A percentile compares a stretch with the other conserved stretches of the same genome.
These are phyloP conservation scores for Wickerhamiella siamensis DNA, from an alignment of 805 yeast species.

Conservation along the genomic window DNA sequence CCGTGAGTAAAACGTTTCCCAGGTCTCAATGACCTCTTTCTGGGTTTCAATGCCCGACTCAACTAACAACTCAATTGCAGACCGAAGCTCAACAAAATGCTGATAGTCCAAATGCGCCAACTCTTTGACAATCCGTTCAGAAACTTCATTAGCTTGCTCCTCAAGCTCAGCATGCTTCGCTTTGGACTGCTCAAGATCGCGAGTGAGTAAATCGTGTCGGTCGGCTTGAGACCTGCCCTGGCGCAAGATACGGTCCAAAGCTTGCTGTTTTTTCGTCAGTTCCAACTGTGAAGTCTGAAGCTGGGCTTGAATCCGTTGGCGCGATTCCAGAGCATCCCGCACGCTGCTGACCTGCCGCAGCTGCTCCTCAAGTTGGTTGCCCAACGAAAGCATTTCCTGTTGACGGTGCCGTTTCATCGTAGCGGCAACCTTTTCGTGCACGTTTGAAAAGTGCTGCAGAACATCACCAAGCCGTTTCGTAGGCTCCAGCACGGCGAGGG, in stretches of 20 bases:
- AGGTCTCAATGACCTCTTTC: slow-evolving; percentile 49
- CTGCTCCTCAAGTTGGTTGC: slow-evolving; percentile 80
- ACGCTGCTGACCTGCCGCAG: slow-evolving; percentile 62
- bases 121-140: slow-evolving; percentile 53
- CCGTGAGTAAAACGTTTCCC: slow-evolving; percentile 43
- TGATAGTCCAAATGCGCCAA: slow-evolving; percentile 55
- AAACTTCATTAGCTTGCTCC: slow-evolving; percentile 46
- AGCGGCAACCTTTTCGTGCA: slow-evolving; percentile 58
- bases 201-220: slow-evolving; percentile 40
- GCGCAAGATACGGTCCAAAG: slow-evolving; percentile 33
- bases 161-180: slow-evolving; percentile 40
- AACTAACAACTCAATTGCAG: slow-evolving; percentile 75
- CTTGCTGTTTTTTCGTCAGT: slow-evolving; percentile 32
- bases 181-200: slow-evolving; percentile 45
- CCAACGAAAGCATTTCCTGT: slow-evolving; percentile 77
- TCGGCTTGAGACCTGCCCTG: slow-evolving; percentile 46
- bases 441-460: slow-evolving; percentile 53
- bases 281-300: slow-evolving; percentile 36
- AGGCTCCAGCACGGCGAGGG: slow-evolving; percentile 60
- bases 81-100: slow-evolving; percentile 70
- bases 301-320: slow-evolving; percentile 41
- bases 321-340: slow-evolving; percentile 55
- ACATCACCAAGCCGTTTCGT: slow-evolving; percentile 51
- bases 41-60: slow-evolving; percentile 87
- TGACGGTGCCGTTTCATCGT: slow-evolving; percentile 61